Evolutionary conservation across 208 protist genomes (phyloP), one percentile per base, ranked within the genome.

Genomic region (Wallacemonas rigidus): DNA sequence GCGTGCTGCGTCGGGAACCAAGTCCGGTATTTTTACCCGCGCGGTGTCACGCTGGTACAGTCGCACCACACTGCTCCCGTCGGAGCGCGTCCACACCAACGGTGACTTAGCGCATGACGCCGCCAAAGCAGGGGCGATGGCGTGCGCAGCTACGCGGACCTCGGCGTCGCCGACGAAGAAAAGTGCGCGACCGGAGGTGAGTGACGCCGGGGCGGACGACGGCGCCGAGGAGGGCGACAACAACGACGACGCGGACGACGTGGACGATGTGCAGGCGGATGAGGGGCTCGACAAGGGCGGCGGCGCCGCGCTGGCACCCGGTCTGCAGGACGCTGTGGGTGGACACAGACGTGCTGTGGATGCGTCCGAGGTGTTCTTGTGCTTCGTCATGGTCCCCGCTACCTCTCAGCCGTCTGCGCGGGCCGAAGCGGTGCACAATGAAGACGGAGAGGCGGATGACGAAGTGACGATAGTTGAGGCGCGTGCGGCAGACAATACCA

Each of bases 41-140:
- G 82, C 68, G 15, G 79, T 96, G 2, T 88, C 87, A 55, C 88
- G 86, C 48, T 70, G 89, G 67, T 96, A 91, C 83, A 95, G 92
- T 76, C 81, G 92, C 14, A 86, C 74, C 41, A 95, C 92, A 36
- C 79, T 96, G 26, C 80, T 96, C 14, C 91, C 91, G n/a, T 80
- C 74, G 0, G 91, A 96, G 78, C 69, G 71, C 6, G 79, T 95
- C 44, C 67, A 57, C 15, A 82, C 77, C 3, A 76, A 72, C n/a
- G 79, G 77, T 45, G 78, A 65, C 63, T 12, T 53, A 62, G 72
- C 47, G 41, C 48, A 67, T 26, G 45, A 65, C 35, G 73, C 73
- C 35, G 73, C 35, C 12, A 62, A 60, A 40, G 48, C 60, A 3
- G 55, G 68, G 26, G 50, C 54, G 40, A 72, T 5, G 26, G 38